Evolutionary conservation across 1,284 basidiomycete species (phyloP).

Genomic region (Pseudozyma tsukubaensis): DNA sequence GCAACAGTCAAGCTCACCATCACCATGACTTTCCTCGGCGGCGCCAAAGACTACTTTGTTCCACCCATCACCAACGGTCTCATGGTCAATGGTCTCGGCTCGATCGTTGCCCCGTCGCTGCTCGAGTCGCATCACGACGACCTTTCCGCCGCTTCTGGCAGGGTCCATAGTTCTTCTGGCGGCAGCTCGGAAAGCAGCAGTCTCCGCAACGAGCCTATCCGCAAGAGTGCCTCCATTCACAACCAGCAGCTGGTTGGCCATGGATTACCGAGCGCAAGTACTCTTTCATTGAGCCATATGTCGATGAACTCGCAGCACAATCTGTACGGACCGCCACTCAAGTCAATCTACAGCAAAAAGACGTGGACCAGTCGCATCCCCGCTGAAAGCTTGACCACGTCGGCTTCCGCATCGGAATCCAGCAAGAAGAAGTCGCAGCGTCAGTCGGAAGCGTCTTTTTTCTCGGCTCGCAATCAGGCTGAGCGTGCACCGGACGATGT

Average conservation of each 20-base stretch:
- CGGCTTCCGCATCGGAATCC: conserved; percentile 16
- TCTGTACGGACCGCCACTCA: conserved; percentile 38
- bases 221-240: conserved; percentile 17
- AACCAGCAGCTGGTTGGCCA: conserved; percentile 20
- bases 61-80: conserved; percentile 68
- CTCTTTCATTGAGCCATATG: conserved; percentile 25
- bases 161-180: conserved; percentile 11
- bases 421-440: conserved; percentile 16
- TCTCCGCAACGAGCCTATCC: conserved; percentile 29
- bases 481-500: conserved; percentile 53
- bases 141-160: background rate
- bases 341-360: conserved; percentile 35
- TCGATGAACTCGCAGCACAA: conserved; percentile 23
- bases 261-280: conserved; percentile 40
- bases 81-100: conserved; percentile 39
- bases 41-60: conserved; percentile 74
- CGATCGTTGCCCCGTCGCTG: conserved; percentile 22
- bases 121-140: conserved; percentile 13
- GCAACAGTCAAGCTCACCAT: conserved; percentile 79
- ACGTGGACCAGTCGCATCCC: conserved; percentile 45
- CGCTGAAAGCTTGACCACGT: conserved; percentile 27
- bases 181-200: conserved; percentile 38
- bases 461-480: conserved; percentile 32
- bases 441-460: conserved; percentile 15
- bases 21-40: conserved; percentile 74